Evolutionary conservation across 2,329 filamentous ascomycete species (phyloP).

Genomic region (Colletotrichum costaricense): DNA sequence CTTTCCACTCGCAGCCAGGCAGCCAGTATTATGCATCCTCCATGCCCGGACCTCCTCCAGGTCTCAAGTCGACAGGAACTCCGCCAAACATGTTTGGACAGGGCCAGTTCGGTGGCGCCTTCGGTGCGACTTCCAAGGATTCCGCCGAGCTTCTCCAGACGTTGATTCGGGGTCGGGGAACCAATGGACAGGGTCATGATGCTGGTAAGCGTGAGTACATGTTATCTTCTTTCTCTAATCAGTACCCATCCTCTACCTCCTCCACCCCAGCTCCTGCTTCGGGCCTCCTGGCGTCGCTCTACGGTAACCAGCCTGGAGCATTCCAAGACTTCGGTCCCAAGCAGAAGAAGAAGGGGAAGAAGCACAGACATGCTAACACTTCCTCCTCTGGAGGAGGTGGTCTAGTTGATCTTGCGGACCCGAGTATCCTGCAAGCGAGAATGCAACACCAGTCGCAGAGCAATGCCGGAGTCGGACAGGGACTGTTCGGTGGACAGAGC

Average conservation of each 20-base stretch:
- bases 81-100: constrained; percentile 96
- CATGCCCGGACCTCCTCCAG: constrained; percentile 93
- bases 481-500: constrained; percentile 86
- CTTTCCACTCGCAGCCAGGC: constrained; percentile 68
- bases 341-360: constrained; percentile 99
- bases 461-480: constrained; percentile 87
- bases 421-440: constrained; percentile 98
- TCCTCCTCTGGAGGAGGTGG: constrained; percentile 99
- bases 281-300: constrained; percentile 91
- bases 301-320: constrained; percentile 85
- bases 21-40: constrained; percentile 85
- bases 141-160: constrained; percentile 82
- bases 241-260: constrained; percentile 84
- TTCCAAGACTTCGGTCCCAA: constrained; percentile 94
- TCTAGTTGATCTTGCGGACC: constrained; percentile 99
- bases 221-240: constrained; percentile 91
- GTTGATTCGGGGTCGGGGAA: constrained; percentile 78
- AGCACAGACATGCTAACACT: constrained; percentile 99
- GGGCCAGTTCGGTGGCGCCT: constrained; percentile 83
- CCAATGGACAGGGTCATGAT: constrained; percentile 80
- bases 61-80: constrained; percentile 93
- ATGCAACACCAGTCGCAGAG: constrained; percentile 89
- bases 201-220: constrained; percentile 98
- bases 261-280: constrained; percentile 89
- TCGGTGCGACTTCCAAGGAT: constrained; percentile 78